Conservation (phyloP, 2,329 filamentous ascomycete species). For the Cercospora citrullina region DNA sequence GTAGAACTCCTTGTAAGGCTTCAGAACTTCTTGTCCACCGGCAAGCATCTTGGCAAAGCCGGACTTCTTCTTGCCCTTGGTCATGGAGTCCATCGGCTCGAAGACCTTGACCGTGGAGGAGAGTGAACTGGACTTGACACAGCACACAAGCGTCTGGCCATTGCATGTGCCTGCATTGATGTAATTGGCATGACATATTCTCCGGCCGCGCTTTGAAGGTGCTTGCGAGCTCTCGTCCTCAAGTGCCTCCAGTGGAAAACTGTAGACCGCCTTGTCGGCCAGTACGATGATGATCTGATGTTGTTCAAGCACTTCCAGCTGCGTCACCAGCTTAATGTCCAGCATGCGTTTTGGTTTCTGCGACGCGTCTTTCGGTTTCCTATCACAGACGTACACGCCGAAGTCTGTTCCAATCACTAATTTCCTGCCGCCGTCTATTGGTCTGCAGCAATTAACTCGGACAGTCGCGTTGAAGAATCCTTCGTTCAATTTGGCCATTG, state of each 20-base stretch:
- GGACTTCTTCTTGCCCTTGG: conserved; percentile 81
- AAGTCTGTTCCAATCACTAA: conserved; percentile 91
- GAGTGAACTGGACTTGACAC: conserved; percentile 88
- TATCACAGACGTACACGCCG: conserved; percentile 88
- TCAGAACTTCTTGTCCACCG: conserved; percentile 87
- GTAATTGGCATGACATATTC: conserved; percentile 97
- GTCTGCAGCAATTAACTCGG: conserved; percentile 90
- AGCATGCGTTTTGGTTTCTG: conserved; percentile 77
- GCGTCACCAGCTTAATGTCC: conserved; percentile 83
- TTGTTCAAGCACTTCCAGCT: conserved; percentile 94
- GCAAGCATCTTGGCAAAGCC: conserved; percentile 96
- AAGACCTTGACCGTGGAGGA: conserved; percentile 99
- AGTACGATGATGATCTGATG: conserved; percentile 89
- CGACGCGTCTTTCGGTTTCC: conserved; percentile 78
- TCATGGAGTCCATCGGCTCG: conserved; percentile 92
- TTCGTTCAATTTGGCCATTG: conserved; percentile 69
- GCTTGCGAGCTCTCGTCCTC: conserved; percentile 75
- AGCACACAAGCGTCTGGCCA: conserved; percentile 90
- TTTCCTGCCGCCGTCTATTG: conserved; percentile 93
- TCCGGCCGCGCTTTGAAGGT: conserved; percentile 81
- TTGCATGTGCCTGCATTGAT: conserved; percentile 97
- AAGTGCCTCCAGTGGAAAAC: conserved; percentile 82
- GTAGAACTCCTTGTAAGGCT: conserved; percentile 98
- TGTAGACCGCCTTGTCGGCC: conserved; percentile 88
- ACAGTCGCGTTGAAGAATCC: conserved; percentile 89